These are phyloP conservation scores for Limnanthes douglasii DNA, from an alignment of 345 rosid species.

Conservation along the genomic window DNA sequence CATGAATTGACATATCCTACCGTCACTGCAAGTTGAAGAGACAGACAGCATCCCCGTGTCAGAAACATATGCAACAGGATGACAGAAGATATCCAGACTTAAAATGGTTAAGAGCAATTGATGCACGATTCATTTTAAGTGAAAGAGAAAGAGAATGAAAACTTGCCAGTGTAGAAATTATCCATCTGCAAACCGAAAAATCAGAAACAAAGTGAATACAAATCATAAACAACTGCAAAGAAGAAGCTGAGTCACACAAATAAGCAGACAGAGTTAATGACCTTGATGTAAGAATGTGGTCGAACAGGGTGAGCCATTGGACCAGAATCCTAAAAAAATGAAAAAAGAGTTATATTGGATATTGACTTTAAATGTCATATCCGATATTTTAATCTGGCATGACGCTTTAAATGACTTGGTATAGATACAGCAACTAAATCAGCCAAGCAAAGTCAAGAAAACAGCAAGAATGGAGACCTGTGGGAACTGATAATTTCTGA, in stretches of 20 bases:
- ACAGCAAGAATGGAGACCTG: slow-evolving; percentile 34
- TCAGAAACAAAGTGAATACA: slow-evolving; percentile 10
- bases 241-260: background rate
- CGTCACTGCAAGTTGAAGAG: slow-evolving; percentile 56
- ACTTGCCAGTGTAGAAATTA: slow-evolving; percentile 93
- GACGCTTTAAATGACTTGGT: too few species aligned
- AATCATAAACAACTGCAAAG: background rate
- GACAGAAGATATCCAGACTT: slow-evolving; percentile 7
- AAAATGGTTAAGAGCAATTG: background rate
- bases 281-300: slow-evolving; percentile 98
- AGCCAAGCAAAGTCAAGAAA: background rate
- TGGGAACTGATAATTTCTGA: slow-evolving; percentile 76
- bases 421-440: background rate
- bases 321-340: slow-evolving; percentile 80
- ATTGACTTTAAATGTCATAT: too few species aligned
- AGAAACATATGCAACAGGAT: slow-evolving; percentile 15
- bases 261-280: slow-evolving; percentile 11
- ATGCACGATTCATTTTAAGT: background rate
- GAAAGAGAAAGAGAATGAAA: slow-evolving; percentile 7
- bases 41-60: slow-evolving; percentile 12
- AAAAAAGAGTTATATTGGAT: too few species aligned
- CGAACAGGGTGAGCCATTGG: slow-evolving; percentile 99
- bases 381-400: too few species aligned
- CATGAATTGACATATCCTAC: slow-evolving; percentile 22
- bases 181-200: slow-evolving; percentile 61